Conservation (phyloP, 176 grass and related monocot genomes). For the Phoenix roebelenii region DNA sequence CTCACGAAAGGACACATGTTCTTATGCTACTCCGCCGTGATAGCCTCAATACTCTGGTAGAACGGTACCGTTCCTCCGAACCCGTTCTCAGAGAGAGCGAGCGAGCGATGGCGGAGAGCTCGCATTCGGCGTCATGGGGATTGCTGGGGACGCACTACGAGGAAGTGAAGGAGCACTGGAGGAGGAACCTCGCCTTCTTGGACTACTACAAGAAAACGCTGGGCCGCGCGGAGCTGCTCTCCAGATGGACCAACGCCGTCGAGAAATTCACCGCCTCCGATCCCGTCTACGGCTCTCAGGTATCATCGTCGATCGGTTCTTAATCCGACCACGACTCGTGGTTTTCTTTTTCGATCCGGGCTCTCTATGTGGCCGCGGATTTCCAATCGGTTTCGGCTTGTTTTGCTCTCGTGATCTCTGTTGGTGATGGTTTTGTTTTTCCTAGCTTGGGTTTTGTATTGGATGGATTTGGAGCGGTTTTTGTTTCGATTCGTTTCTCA, state of each 20-base stretch:
- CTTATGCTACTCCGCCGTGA: too few relatives aligned
- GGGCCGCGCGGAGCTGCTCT: constrained; percentile 59
- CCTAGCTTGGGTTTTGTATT: too few relatives aligned
- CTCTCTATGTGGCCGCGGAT: too few relatives aligned
- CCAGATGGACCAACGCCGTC: constrained; percentile 81
- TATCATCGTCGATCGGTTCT: not conserved
- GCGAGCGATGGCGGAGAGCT: not conserved
- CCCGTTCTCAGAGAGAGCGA: not conserved
- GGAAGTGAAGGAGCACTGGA: constrained; percentile 93
- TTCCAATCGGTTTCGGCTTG: too few relatives aligned
- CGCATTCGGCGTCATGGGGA: constrained; percentile 25
- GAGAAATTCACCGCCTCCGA: constrained; percentile 78
- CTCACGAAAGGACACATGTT: too few relatives aligned
- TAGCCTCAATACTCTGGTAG: too few relatives aligned
- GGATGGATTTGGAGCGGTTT: too few relatives aligned
- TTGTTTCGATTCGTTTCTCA: too few relatives aligned
- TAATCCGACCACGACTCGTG: not conserved
- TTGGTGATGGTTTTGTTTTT: too few relatives aligned
- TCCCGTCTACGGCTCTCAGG: constrained; percentile 85
- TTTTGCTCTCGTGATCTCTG: too few relatives aligned
- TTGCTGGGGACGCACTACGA: constrained; percentile 58
- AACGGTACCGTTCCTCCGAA: too few relatives aligned
- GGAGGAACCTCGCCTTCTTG: constrained; percentile 70
- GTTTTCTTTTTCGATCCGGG: too few relatives aligned
- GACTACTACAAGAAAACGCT: constrained; percentile 99